Percentiles rank a stretch among this genome's conserved stretches.
Conservation (phyloP, 306 rosid genomes). For the Cucurbita maxima region DNA sequence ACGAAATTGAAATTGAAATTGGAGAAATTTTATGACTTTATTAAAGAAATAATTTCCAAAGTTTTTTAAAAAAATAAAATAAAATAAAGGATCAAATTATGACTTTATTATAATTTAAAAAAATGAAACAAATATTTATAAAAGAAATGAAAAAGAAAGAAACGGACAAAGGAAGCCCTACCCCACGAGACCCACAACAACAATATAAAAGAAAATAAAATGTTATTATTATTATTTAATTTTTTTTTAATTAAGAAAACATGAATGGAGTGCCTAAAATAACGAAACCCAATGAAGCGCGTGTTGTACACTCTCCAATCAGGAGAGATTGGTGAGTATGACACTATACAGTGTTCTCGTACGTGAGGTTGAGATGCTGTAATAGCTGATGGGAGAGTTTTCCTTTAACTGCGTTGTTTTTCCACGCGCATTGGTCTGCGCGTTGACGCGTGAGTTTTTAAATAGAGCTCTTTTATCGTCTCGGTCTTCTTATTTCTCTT, state of each 20-base stretch:
- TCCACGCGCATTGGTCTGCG: conserved; percentile 38
- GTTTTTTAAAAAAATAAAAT: neutral
- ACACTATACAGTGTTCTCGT: conserved; percentile 15
- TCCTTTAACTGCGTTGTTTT: neutral
- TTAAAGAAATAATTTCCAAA: neutral
- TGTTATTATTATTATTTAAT: no score
- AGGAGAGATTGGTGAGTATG: conserved; percentile 17
- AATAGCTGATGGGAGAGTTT: conserved; percentile 8
- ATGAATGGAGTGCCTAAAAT: neutral
- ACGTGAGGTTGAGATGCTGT: conserved; percentile 25
- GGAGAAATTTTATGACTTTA: neutral
- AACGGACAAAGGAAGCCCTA: conserved; percentile 29
- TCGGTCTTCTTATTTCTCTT: conserved; percentile 14
- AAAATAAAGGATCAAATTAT: neutral
- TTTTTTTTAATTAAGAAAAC: neutral
- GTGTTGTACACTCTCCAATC: conserved; percentile 40
- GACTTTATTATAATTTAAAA: neutral
- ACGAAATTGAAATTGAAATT: neutral
- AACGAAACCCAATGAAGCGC: conserved; percentile 14
- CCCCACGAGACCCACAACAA: conserved; percentile 31
- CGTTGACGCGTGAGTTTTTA: conserved; percentile 9
- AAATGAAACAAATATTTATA: neutral
- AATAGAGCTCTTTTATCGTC: conserved; percentile 8
- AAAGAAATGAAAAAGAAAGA: conserved; percentile 17
- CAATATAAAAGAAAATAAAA: conserved; percentile 10